Conservation (phyloP, 1,284 basidiomycete species). For the Ceratobasidium sp. region DNA sequence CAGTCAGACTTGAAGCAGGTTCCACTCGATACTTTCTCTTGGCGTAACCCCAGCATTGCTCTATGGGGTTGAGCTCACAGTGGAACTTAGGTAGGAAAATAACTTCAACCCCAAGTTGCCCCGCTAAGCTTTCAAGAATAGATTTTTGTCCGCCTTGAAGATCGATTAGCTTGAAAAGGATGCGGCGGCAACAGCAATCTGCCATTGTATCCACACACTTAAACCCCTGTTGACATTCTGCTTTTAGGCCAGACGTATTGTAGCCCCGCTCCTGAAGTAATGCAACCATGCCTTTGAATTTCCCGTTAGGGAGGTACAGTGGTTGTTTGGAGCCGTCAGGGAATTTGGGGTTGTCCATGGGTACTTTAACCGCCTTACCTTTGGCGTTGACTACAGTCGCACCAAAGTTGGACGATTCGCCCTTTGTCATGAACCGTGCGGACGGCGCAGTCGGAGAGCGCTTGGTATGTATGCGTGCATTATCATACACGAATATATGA, state of each 20-base stretch:
- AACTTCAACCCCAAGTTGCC: constrained; percentile 16
- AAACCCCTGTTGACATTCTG: constrained; percentile 42
- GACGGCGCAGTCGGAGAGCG: constrained; percentile 57
- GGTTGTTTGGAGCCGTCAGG: constrained; percentile 51
- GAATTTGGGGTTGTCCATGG: constrained; percentile 54
- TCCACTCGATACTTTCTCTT: constrained; percentile 52
- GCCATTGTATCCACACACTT: constrained; percentile 22
- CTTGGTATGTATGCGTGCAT: constrained; percentile 60
- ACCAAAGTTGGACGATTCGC: constrained; percentile 39
- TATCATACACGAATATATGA: constrained; percentile 60
- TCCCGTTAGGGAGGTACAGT: constrained; percentile 56
- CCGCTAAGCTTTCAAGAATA: constrained; percentile 21
- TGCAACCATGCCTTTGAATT: constrained; percentile 36
- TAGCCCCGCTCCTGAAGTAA: constrained; percentile 19
- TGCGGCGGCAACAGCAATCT: constrained; percentile 45
- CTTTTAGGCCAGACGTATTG: neutral
- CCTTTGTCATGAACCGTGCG: constrained; percentile 58
- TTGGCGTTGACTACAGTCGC: neutral
- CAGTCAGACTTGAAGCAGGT: constrained; percentile 34
- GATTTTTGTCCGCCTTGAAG: constrained; percentile 39
- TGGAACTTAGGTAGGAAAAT: constrained; percentile 49
- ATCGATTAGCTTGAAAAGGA: constrained; percentile 41
- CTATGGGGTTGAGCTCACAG: constrained; percentile 48
- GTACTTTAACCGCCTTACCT: neutral
- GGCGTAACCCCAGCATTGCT: constrained; percentile 57